phyloP scores from a whole-genome alignment of 805 yeast species.

The Yueomyces sp. region DNA sequence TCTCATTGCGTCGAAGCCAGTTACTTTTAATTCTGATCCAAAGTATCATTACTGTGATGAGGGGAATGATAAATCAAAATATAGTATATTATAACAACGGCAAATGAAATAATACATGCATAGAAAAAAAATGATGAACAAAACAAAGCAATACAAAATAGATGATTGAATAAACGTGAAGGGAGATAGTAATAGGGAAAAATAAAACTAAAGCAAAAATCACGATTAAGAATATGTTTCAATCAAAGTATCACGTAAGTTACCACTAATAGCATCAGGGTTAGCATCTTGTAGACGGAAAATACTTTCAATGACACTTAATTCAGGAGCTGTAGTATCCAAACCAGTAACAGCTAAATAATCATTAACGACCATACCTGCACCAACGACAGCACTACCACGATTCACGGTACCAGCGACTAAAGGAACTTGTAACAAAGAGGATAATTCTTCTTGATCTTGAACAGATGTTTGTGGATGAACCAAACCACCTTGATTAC shows the following conservation, averaged over 20 bases:
- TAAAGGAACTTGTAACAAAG: constrained; percentile 89
- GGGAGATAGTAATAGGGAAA: too few species aligned
- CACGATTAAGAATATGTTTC: constrained; percentile 66
- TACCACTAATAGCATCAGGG: constrained; percentile 73
- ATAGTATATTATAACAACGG: too few species aligned
- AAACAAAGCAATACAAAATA: too few species aligned
- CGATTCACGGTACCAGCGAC: constrained; percentile 98
- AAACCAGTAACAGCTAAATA: constrained; percentile 95
- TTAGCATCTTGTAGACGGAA: constrained; percentile 87
- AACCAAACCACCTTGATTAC: constrained; percentile 96
- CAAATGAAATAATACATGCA: too few species aligned
- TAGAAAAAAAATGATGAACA: too few species aligned
- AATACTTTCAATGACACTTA: constrained; percentile 91
- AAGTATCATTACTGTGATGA: too few species aligned
- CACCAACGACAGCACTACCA: constrained; percentile 96
- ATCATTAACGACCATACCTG: constrained; percentile 97
- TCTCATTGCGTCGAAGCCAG: too few species aligned
- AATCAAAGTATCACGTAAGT: constrained; percentile 81
- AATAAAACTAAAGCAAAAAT: too few species aligned
- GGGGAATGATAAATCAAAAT: too few species aligned
- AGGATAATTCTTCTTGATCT: constrained; percentile 95
- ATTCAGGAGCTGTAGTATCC: constrained; percentile 97
- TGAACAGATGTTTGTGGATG: constrained; percentile 96
- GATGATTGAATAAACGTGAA: too few species aligned
- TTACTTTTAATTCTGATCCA: too few species aligned